A percentile compares a stretch with the other conserved stretches of the same genome.
phyloP scores from a whole-genome alignment of 1,284 basidiomycete species.

The Cystobasidium sp. region DNA sequence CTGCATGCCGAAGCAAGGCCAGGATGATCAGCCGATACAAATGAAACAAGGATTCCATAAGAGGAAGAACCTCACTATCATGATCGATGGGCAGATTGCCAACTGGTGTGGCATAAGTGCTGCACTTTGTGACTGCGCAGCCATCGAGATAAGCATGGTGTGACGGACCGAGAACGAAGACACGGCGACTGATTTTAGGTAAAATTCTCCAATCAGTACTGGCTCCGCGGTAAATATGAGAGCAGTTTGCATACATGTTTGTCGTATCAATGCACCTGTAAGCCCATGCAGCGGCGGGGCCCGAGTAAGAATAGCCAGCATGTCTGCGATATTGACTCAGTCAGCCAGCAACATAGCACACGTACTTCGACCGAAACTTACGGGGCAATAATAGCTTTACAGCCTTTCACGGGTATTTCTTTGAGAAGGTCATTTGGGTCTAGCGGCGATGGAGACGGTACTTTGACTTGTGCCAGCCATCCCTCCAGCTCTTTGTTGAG shows the following conservation, averaged over 20 bases:
- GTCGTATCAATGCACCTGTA: conserved; percentile 83
- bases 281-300: conserved; percentile 91
- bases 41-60: neutral
- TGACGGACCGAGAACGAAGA: conserved; percentile 94
- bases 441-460: conserved; percentile 53
- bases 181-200: conserved; percentile 68
- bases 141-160: conserved; percentile 87
- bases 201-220: neutral
- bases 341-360: neutral
- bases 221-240: neutral
- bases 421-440: conserved; percentile 57
- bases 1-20: conserved; percentile 58
- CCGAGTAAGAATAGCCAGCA: conserved; percentile 94
- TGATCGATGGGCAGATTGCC: conserved; percentile 79
- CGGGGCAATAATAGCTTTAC: conserved; percentile 97
- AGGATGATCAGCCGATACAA: neutral
- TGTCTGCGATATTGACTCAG: conserved; percentile 65
- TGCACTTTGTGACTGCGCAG: conserved; percentile 80
- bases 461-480: conserved; percentile 68
- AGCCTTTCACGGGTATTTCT: conserved; percentile 70
- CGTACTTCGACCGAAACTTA: conserved; percentile 54
- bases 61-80: conserved; percentile 65
- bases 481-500: conserved; percentile 67
- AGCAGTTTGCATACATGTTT: conserved; percentile 67
- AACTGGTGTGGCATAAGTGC: conserved; percentile 80